A percentile compares a stretch with the other conserved stretches of the same genome.
phyloP scores from a whole-genome alignment of 129 eudicot genomes.

The Calendula officinalis region DNA sequence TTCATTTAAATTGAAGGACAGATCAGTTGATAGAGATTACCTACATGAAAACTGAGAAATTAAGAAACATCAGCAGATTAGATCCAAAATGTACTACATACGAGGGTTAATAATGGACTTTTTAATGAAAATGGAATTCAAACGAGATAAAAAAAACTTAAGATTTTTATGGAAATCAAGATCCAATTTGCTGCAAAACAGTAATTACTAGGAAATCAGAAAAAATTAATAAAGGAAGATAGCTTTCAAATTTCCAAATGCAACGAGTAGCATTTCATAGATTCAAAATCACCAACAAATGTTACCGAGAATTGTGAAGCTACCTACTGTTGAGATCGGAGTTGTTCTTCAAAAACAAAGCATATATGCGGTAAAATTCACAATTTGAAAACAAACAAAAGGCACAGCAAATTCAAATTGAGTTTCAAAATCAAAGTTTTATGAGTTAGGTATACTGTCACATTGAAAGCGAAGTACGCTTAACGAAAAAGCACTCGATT shows the following conservation, averaged over 20 bases:
- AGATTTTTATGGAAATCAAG: slow-evolving; percentile 4
- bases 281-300: slow-evolving; percentile 22
- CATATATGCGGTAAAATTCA: not conserved
- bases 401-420: not conserved
- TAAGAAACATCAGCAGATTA: not conserved
- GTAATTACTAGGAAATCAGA: slow-evolving; percentile 1
- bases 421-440: not conserved
- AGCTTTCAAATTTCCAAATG: not conserved
- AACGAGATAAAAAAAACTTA: slow-evolving; percentile 26
- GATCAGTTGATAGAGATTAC: not conserved
- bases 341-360: not conserved
- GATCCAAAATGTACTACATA: not conserved
- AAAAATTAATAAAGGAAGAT: not conserved
- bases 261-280: slow-evolving; percentile 21
- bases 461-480: not conserved
- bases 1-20: not conserved
- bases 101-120: not conserved
- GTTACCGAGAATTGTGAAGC: not conserved
- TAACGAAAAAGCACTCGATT: slow-evolving; percentile 1
- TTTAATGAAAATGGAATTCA: slow-evolving; percentile 7
- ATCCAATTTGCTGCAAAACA: slow-evolving; percentile 22
- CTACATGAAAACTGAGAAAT: not conserved
- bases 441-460: not conserved
- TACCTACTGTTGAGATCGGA: slow-evolving; percentile 19
- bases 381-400: not conserved